Conservation (phyloP, 2,329 filamentous ascomycete species). For the Metarhizium guizhouense region DNA sequence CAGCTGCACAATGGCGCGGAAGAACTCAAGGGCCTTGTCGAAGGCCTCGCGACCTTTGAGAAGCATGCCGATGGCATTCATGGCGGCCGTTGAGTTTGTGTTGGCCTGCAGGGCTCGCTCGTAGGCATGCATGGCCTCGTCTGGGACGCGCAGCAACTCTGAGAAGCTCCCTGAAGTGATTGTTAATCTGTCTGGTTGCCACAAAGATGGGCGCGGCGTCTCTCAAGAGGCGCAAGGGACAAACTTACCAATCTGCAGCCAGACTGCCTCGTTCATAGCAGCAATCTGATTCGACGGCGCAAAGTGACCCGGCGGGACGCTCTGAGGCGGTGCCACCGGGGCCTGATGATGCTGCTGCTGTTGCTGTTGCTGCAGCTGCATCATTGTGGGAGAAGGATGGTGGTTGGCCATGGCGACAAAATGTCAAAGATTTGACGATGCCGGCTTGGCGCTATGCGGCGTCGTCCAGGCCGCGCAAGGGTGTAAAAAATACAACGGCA, state of each 20-base stretch:
- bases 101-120: conserved; percentile 86
- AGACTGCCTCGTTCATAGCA: conserved; percentile 76
- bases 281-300: conserved; percentile 66
- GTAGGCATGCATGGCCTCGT: conserved; percentile 84
- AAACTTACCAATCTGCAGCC: conserved; percentile 81
- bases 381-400: conserved; percentile 73
- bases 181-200: not conserved
- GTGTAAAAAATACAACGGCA: not conserved
- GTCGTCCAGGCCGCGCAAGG: not conserved
- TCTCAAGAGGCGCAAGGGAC: not conserved
- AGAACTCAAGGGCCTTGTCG: conserved; percentile 84
- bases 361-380: conserved; percentile 48
- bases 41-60: conserved; percentile 89
- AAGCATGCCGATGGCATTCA: conserved; percentile 91
- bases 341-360: conserved; percentile 41
- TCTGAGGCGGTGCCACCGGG: conserved; percentile 47
- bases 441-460: not conserved
- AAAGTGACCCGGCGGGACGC: conserved; percentile 47
- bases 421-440: not conserved
- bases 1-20: conserved; percentile 83
- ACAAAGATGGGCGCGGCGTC: conserved; percentile 3
- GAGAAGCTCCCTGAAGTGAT: conserved; percentile 61
- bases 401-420: conserved; percentile 58
- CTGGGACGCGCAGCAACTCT: conserved; percentile 78
- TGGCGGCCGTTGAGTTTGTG: conserved; percentile 76